A percentile compares a stretch with the other conserved stretches of the same genome.
Evolutionary conservation across 805 yeast species (phyloP).

Genomic region (Yarrowia deformans): DNA sequence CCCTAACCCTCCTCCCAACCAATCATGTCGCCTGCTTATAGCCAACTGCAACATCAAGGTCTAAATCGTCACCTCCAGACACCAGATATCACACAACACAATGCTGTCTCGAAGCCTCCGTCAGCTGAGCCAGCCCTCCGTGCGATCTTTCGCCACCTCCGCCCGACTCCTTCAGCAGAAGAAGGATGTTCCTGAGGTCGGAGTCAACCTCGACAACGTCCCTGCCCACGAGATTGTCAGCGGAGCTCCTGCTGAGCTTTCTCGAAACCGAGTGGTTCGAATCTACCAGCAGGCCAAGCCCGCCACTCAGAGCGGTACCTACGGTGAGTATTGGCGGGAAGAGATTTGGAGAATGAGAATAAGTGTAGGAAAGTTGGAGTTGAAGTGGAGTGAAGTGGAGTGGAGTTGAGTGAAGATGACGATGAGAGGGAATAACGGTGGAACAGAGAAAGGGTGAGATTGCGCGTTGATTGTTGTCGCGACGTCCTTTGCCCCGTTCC

Average conservation of each 20-base stretch:
- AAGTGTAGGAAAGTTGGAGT: background rate
- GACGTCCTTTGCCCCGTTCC: too few relatives aligned
- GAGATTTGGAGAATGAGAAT: background rate
- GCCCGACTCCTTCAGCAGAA: conserved; percentile 39
- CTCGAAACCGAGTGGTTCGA: conserved; percentile 70
- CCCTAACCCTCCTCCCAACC: conserved; percentile 36
- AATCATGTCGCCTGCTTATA: conserved; percentile 24
- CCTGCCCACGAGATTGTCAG: conserved; percentile 61
- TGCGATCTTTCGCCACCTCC: conserved; percentile 39
- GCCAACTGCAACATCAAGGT: conserved; percentile 27
- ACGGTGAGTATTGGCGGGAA: conserved; percentile 41
- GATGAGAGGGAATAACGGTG: too few relatives aligned
- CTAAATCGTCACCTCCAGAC: conserved; percentile 18
- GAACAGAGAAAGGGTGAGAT: too few relatives aligned
- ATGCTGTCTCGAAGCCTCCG: conserved; percentile 40
- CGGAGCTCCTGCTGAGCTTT: conserved; percentile 78
- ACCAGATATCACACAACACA: conserved; percentile 39
- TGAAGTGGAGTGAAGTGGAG: background rate
- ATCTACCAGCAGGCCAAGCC: conserved; percentile 78
- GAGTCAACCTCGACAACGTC: conserved; percentile 37
- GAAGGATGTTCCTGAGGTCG: conserved; percentile 36
- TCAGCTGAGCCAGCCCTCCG: conserved; percentile 39
- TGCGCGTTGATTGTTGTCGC: too few relatives aligned
- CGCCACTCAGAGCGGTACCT: conserved; percentile 77
- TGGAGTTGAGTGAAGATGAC: background rate